Evolutionary conservation across 495 filamentous ascomycete species (phyloP).

Genomic region (Pseudevernia furfuracea): DNA sequence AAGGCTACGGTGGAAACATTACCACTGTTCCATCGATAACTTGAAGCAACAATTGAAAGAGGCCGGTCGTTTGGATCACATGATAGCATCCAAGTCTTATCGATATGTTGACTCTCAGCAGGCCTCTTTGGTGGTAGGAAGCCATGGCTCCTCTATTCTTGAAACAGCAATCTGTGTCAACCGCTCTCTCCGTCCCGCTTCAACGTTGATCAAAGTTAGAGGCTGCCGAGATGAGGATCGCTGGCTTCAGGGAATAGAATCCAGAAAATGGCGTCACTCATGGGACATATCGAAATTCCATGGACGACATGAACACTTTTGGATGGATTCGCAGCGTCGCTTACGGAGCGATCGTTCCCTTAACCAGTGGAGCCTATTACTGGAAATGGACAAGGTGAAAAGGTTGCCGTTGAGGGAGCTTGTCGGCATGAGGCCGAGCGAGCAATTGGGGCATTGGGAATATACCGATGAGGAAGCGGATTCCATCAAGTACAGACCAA

Average conservation of each 20-base stretch:
- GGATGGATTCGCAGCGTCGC: background rate
- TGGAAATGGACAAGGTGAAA: background rate
- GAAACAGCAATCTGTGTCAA: conserved; percentile 11
- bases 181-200: background rate
- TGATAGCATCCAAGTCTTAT: conserved; percentile 2
- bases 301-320: background rate
- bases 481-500: background rate
- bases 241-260: background rate
- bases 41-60: background rate
- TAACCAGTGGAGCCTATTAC: background rate
- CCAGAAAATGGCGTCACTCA: background rate
- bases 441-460: background rate
- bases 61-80: background rate
- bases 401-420: background rate
- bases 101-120: conserved; percentile 3
- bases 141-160: conserved; percentile 4
- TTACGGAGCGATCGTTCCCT: no score
- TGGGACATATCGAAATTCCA: background rate
- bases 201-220: background rate
- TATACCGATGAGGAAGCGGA: conserved; percentile 6
- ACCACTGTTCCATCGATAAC: background rate
- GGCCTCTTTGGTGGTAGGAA: background rate
- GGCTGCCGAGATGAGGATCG: background rate
- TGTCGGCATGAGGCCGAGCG: background rate
- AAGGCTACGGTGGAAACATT: background rate